Percentiles rank a stretch among this genome's conserved stretches.
Evolutionary conservation across 352 stramenopile species (phyloP).

Genomic region (Nothophytophthora sp.): DNA sequence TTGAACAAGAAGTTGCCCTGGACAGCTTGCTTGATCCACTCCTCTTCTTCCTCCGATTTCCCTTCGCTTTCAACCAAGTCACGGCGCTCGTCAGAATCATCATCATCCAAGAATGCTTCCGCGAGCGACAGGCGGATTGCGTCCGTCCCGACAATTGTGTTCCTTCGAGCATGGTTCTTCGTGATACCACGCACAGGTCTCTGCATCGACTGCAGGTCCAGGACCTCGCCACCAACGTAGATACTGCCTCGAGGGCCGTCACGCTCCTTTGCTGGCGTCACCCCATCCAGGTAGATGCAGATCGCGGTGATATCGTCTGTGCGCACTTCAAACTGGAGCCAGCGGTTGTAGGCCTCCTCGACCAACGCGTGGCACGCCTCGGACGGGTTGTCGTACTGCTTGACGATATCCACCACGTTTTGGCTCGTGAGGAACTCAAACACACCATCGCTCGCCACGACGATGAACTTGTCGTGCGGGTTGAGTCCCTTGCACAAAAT

Average conservation of each 20-base stretch:
- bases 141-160: constrained; percentile 87
- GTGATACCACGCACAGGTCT: constrained; percentile 71
- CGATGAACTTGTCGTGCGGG: constrained; percentile 90
- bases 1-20: constrained; percentile 94
- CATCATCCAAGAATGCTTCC: constrained; percentile 48
- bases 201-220: constrained; percentile 87
- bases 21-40: constrained; percentile 88
- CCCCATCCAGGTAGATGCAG: constrained; percentile 81
- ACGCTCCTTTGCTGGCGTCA: constrained; percentile 51
- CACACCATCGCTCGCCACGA: constrained; percentile 94
- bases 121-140: constrained; percentile 80
- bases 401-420: constrained; percentile 92
- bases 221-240: constrained; percentile 77
- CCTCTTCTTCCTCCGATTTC: constrained; percentile 82
- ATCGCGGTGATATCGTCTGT: constrained; percentile 96
- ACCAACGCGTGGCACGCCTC: constrained; percentile 90
- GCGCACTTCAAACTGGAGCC: constrained; percentile 93
- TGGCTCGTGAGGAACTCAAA: constrained; percentile 97
- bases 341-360: constrained; percentile 92
- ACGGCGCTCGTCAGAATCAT: constrained; percentile 16
- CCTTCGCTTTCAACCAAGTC: constrained; percentile 30
- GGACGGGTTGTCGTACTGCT: constrained; percentile 82
- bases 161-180: constrained; percentile 64
- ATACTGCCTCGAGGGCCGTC: constrained; percentile 80
- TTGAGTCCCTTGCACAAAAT: constrained; percentile 91